Evolutionary conservation across 2,329 filamentous ascomycete species (phyloP), one percentile per base, ranked within the genome.

Genomic region (Penicillium freii): DNA sequence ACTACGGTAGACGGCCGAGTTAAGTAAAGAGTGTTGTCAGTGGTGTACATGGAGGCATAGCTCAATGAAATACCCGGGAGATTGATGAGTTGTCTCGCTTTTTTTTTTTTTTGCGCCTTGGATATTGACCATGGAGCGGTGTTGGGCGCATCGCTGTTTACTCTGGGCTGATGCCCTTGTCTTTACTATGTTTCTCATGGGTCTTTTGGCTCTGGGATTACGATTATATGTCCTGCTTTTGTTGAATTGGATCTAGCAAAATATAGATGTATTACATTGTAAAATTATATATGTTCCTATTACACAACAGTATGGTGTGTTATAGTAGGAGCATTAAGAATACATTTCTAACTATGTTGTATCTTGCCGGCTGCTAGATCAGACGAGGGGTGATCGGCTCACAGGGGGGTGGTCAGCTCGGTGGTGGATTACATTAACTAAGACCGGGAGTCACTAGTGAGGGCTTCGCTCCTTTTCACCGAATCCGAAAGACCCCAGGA

Each of bases 121-220:
- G 61, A 66, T 60, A 67, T 62, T 62, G 63, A 65, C 60, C 66
- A 71, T 66, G 64, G 59, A 69, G 65, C 62, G 70, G 69, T 69
- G 70, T 72, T 72, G 60, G 69, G 69, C 68, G 69, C 65, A 67
- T 64, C 51, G 34, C 61, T 64, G 55, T 63, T 62, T 54, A 31
- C 25, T 50, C 29, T 15, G 39, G 33, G 39, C 39, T 59, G 60
- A 54, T 55, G 36, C 48, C 47, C 38, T 56, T 49, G 27, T 54
- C n/a, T 62, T 61, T 62, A 25, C 45, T 46, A 47, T 51, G 46
- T 56, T 51, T 42, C 46, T 34, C 38, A 11, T 31, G 48, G 38
- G 29, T n/a, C 29, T 50, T 27, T 38, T 34, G 19, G 46, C 36
- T n/a, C 29, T 51, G 27, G 23, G 54, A 42, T 53, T 50, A 60